A percentile compares a stretch with the other conserved stretches of the same genome.
Conservation (phyloP, 2,329 filamentous ascomycete species). For the Epichloe brachyelytri region DNA sequence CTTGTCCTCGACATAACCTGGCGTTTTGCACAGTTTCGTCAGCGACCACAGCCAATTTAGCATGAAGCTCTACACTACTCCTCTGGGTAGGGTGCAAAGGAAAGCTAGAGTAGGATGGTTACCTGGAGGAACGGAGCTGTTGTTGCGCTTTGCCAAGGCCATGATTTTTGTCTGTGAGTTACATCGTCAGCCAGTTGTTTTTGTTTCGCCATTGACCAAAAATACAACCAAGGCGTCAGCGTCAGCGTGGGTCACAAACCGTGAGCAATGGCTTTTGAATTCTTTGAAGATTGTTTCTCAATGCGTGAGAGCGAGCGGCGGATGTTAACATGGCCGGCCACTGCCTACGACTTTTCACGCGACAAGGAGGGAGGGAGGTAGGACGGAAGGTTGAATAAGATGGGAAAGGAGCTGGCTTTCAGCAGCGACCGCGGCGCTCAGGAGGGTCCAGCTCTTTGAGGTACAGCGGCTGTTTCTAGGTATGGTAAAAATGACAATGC, state of each 20-base stretch:
- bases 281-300: constrained; percentile 22
- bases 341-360: constrained; percentile 1
- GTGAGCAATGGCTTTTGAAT: constrained; percentile 12
- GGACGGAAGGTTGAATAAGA: background rate
- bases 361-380: background rate
- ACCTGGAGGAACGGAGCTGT: constrained; percentile 45
- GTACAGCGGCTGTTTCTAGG: background rate
- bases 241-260: background rate
- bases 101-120: background rate
- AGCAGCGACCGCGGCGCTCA: constrained; percentile 2
- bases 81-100: background rate
- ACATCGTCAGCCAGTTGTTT: background rate
- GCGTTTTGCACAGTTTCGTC: background rate
- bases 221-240: background rate
- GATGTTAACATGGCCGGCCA: constrained; percentile 22
- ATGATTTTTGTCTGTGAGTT: constrained; percentile 25
- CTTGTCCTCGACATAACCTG: constrained; percentile 68
- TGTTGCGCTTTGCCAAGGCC: constrained; percentile 41
- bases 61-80: background rate
- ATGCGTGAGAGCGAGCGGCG: constrained; percentile 18
- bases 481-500: background rate
- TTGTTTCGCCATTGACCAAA: background rate
- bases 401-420: background rate
- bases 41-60: background rate
- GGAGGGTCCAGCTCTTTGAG: background rate